Percentiles rank a stretch among this genome's conserved stretches.
phyloP scores from a whole-genome alignment of 2,329 filamentous ascomycete genomes.

The Malbranchea zuffiana region DNA sequence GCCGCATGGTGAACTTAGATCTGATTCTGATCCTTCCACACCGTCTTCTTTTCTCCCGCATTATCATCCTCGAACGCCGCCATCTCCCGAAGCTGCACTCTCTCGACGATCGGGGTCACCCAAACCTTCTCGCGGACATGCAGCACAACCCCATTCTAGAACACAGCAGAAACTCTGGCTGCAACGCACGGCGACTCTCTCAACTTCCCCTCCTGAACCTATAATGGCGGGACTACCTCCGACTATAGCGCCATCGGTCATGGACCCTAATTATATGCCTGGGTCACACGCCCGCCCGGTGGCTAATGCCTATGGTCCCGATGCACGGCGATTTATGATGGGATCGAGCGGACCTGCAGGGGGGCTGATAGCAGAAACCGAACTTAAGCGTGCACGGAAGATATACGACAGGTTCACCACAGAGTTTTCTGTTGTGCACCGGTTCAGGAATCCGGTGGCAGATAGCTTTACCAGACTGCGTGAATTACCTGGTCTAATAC shows the following conservation, averaged over 20 bases:
- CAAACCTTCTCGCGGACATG: constrained; percentile 27
- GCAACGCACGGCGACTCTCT: constrained; percentile 35
- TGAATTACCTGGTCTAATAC: constrained; percentile 6
- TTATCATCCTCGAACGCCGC: constrained; percentile 37
- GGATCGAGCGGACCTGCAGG: constrained; percentile 7
- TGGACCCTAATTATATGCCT: constrained; percentile 27
- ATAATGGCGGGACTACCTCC: constrained; percentile 23
- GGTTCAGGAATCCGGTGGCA: constrained; percentile 35
- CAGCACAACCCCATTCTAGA: constrained; percentile 33
- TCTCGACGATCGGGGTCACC: constrained; percentile 22
- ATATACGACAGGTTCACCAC: constrained; percentile 35
- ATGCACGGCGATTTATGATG: constrained; percentile 10
- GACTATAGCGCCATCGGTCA: constrained; percentile 24
- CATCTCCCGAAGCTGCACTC: constrained; percentile 28
- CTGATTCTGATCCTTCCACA: constrained; percentile 36
- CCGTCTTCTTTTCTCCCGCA: constrained; percentile 39
- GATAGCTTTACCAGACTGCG: constrained; percentile 31
- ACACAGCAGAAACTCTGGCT: constrained; percentile 41
- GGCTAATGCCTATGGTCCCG: constrained; percentile 10
- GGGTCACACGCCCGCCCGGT: constrained; percentile 23
- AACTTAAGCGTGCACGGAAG: constrained; percentile 32
- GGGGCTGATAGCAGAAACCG: constrained; percentile 23
- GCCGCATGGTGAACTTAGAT: constrained; percentile 26
- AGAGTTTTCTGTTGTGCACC: constrained; percentile 36
- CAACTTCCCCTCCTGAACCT: constrained; percentile 34